Evolutionary conservation across 768 basidiomycete genomes (phyloP), one percentile per base, ranked within the genome.

Genomic region (Roridomyces roridus): DNA sequence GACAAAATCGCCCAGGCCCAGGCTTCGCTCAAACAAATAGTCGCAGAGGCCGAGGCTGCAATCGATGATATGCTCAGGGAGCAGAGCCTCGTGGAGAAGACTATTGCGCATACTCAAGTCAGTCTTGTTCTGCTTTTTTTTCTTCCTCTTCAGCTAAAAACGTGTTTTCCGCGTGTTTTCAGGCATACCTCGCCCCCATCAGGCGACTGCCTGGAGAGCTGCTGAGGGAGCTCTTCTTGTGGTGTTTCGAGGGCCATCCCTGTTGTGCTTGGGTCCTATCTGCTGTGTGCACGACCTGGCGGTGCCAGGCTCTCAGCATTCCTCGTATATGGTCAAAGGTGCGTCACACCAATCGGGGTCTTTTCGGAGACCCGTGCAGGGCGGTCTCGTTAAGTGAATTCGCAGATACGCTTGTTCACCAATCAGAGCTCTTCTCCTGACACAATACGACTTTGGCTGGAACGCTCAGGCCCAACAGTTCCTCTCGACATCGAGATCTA

Each of bases 401-500:
- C 64, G 39, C 68, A 89, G 89, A 89, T 92, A 63, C 88, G 89
- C 18, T 82, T 92, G 37, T 75, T 86, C 40, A 90, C 90, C 20
- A 86, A 82, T 25, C 87, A 85, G 57, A 77, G 82, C 36, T 77
- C 87, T 9, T 89, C 89, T 25, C 83, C 91, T 24, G 91, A 93
- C 66, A 91, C 87, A 6, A 83, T 93, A 45, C 86, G 91, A 8
- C 79, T 93, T 11, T 93, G 91, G 91, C 79, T 93, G 0, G 90
- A 92, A 68, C 85, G 91, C 24, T 88, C 91, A 12, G 91, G 91
- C 17, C 74, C 78, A 47, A 79, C 72, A 5, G 84, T 86, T 6
- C 87, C 91, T 6, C 80, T 93, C 9, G 91, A 92, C 68, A 89
- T 93, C 56, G 89, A 92, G 68, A 91, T 93, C 43, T 87, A 85